Percentiles rank a stretch among this genome's conserved stretches.
Evolutionary conservation across 2,329 filamentous ascomycete species (phyloP).

Genomic region (Aspergillus sp.): DNA sequence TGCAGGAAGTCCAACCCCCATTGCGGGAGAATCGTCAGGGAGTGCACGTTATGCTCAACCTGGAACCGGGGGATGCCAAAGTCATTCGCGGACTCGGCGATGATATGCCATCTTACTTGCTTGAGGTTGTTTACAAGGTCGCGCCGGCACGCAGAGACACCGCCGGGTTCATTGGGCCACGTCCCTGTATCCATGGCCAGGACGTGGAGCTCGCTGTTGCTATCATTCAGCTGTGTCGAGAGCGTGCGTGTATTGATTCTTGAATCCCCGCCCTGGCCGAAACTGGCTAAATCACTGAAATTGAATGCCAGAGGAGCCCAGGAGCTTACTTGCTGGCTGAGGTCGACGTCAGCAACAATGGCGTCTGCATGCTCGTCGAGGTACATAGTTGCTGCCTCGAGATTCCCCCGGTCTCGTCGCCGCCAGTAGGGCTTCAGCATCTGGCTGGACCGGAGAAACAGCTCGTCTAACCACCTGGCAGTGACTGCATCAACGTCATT

Average conservation of each 20-base stretch:
- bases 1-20: slow-evolving; percentile 56
- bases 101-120: slow-evolving; percentile 54
- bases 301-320: slow-evolving; percentile 53
- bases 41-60: slow-evolving; percentile 55
- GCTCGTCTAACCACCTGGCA: slow-evolving; percentile 51
- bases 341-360: slow-evolving; percentile 51
- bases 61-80: slow-evolving; percentile 57
- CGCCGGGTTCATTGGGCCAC: slow-evolving; percentile 54
- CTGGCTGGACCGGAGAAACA: slow-evolving; percentile 47
- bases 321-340: slow-evolving; percentile 50
- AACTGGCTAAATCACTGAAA: slow-evolving; percentile 51
- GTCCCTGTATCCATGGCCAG: slow-evolving; percentile 54
- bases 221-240: slow-evolving; percentile 31
- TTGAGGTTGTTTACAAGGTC: slow-evolving; percentile 55
- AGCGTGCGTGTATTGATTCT: slow-evolving; percentile 49
- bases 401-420: slow-evolving; percentile 41
- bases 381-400: slow-evolving; percentile 41
- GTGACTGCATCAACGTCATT: slow-evolving; percentile 49
- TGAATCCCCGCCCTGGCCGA: slow-evolving; percentile 52
- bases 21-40: slow-evolving; percentile 53
- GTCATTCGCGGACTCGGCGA: slow-evolving; percentile 56
- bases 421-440: slow-evolving; percentile 48
- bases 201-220: slow-evolving; percentile 52
- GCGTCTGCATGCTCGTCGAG: slow-evolving; percentile 48
- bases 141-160: slow-evolving; percentile 56